phyloP scores from a whole-genome alignment of 2,329 filamentous ascomycete genomes.

The Microdochium paspali region DNA sequence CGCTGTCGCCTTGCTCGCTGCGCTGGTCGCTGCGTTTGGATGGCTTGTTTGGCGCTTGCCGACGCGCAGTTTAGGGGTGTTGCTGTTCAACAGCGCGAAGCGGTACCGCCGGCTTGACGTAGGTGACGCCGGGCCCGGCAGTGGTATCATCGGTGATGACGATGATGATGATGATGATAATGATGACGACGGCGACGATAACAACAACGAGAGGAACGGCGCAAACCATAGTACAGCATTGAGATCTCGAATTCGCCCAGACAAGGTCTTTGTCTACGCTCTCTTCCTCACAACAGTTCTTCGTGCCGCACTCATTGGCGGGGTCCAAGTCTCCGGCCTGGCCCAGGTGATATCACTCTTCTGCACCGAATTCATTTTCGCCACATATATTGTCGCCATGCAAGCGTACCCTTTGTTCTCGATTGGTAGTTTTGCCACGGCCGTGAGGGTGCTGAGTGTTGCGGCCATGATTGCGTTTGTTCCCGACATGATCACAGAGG shows the following conservation, averaged over 20 bases:
- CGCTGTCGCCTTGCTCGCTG: conserved; percentile 2
- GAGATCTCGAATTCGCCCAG: background rate
- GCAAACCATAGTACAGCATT: background rate
- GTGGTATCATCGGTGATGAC: background rate
- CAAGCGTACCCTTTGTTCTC: conserved; percentile 1
- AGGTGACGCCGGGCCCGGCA: no score
- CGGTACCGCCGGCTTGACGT: conserved; percentile 3
- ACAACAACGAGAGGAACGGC: background rate
- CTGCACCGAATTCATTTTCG: conserved; percentile 6
- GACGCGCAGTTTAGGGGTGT: conserved; percentile 4
- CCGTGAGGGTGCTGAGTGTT: background rate
- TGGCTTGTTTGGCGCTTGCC: conserved; percentile 7
- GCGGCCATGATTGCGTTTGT: background rate
- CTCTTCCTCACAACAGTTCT: conserved; percentile 7
- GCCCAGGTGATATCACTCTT: conserved; percentile 5
- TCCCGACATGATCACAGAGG: background rate
- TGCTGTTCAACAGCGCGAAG: conserved; percentile 5
- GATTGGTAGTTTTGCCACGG: background rate
- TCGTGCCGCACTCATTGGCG: conserved; percentile 7
- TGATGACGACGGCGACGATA: background rate
- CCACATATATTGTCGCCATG: conserved; percentile 7
- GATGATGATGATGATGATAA: background rate
- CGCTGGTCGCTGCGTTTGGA: conserved; percentile 3
- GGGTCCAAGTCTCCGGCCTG: conserved; percentile 7
- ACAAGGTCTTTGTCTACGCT: conserved; percentile 6